phyloP scores from a whole-genome alignment of 2,329 filamentous ascomycete species.

The Talaromyces piceae region DNA sequence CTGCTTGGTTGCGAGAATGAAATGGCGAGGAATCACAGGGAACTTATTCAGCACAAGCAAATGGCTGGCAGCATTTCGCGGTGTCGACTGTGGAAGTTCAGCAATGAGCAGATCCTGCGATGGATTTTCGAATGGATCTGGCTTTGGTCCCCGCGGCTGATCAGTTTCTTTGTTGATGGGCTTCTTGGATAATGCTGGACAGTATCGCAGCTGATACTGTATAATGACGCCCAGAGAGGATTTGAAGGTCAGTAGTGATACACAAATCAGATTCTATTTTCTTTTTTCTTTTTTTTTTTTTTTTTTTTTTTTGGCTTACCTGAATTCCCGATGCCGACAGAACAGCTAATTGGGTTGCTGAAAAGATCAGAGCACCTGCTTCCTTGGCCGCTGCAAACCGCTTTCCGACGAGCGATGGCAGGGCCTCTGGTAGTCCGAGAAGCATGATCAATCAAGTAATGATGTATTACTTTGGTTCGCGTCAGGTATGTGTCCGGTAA shows the following conservation, averaged over 20 bases:
- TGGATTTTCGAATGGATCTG: conserved; percentile 40
- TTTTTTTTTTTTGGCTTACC: too few species aligned
- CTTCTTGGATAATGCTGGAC: conserved; percentile 42
- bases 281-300: too few species aligned
- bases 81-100: conserved; percentile 25
- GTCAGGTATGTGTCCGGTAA: neutral
- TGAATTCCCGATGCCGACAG: conserved; percentile 27
- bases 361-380: conserved; percentile 31
- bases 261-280: too few species aligned
- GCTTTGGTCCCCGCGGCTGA: conserved; percentile 21
- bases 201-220: conserved; percentile 44
- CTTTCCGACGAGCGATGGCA: conserved; percentile 28
- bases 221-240: too few species aligned
- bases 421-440: conserved; percentile 28
- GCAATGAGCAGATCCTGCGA: conserved; percentile 36
- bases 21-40: conserved; percentile 43
- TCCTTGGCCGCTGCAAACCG: conserved; percentile 32
- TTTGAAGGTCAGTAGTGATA: too few species aligned
- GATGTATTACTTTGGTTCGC: neutral
- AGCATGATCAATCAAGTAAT: conserved; percentile 20
- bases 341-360: conserved; percentile 32
- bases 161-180: conserved; percentile 20
- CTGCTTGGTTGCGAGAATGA: conserved; percentile 41
- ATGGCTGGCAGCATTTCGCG: conserved; percentile 24
- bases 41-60: conserved; percentile 42